These are phyloP conservation scores for Jacaranda mimosifolia DNA, from an alignment of 257 asterid genomes.

Conservation along the genomic window DNA sequence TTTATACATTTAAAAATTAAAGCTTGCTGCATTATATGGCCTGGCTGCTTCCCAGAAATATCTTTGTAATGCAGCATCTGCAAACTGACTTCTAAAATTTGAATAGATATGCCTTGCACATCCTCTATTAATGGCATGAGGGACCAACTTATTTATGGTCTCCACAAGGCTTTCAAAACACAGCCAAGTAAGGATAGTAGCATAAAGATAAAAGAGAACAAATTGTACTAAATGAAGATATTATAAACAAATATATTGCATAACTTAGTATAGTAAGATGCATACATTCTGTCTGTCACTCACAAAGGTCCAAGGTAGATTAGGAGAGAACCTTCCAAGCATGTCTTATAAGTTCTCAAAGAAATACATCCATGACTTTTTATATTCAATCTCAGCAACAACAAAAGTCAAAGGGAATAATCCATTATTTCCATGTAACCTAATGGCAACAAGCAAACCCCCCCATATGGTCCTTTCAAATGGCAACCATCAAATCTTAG, in stretches of 20 bases:
- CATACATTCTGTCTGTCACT: background rate
- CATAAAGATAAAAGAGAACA: too few species aligned
- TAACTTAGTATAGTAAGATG: too few species aligned
- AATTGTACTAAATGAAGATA: too few species aligned
- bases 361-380: background rate
- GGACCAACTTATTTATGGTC: background rate
- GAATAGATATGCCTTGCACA: background rate
- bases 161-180: background rate
- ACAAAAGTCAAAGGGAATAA: background rate
- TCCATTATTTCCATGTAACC: background rate
- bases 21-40: background rate
- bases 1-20: too few species aligned
- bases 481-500: background rate
- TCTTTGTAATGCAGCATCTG: background rate
- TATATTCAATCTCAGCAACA: background rate
- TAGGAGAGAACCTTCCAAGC: background rate
- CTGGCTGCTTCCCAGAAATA: background rate
- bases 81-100: background rate
- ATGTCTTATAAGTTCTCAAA: background rate
- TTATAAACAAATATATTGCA: too few species aligned
- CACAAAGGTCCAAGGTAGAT: background rate
- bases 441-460: background rate
- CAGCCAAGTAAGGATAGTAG: too few species aligned
- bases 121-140: background rate
- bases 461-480: background rate